Evolutionary conservation across 441 rosid species (phyloP).

Genomic region (Macaranga tanarius): DNA sequence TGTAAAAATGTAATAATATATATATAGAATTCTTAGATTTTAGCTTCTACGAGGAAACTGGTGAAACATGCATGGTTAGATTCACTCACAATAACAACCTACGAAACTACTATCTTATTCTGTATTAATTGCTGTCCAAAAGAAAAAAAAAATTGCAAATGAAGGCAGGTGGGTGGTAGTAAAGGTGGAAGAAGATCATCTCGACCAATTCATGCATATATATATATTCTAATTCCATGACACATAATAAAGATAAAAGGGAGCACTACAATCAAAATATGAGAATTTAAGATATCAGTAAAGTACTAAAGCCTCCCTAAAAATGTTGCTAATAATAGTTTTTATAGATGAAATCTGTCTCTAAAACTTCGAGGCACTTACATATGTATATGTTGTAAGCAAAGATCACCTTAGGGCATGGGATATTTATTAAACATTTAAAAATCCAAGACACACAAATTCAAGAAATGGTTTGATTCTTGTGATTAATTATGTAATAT

Average conservation of each 20-base stretch:
- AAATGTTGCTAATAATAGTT: too few species aligned
- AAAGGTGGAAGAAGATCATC: background rate
- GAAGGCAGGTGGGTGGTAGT: too few species aligned
- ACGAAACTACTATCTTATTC: too few species aligned
- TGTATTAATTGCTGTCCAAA: background rate
- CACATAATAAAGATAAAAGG: too few species aligned
- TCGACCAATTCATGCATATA: too few species aligned
- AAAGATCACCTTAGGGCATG: conserved; percentile 11
- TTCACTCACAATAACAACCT: background rate
- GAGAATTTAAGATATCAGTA: too few species aligned
- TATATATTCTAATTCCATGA: too few species aligned
- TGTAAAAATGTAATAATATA: background rate
- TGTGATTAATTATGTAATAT: too few species aligned
- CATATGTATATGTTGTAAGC: background rate
- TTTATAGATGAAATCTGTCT: too few species aligned
- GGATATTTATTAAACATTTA: background rate
- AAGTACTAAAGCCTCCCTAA: too few species aligned
- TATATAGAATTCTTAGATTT: background rate
- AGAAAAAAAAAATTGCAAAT: too few species aligned
- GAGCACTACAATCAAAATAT: too few species aligned
- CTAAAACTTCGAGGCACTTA: background rate
- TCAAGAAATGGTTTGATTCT: background rate
- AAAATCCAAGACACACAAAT: background rate
- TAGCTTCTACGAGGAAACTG: background rate
- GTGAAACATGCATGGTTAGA: background rate